Conservation (phyloP, 2,329 filamentous ascomycete species). For the Botryosphaeria agaves region DNA sequence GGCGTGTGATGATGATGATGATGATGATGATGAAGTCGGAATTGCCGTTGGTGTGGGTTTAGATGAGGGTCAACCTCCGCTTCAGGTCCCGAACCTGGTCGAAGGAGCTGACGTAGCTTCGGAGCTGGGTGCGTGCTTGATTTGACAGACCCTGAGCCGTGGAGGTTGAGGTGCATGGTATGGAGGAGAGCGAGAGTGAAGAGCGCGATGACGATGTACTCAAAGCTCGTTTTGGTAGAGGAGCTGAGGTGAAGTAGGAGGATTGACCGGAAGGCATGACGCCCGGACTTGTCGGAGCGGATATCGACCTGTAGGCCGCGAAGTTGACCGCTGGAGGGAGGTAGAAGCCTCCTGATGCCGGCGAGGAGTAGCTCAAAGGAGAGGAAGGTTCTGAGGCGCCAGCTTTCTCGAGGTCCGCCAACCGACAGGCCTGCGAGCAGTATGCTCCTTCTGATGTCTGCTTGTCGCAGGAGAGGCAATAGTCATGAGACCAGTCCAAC, state of each 20-base stretch:
- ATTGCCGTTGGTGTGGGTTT: too few relatives aligned
- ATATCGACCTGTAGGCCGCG: slow-evolving; percentile 40
- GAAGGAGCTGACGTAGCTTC: slow-evolving; percentile 75
- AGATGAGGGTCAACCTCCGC: slow-evolving; percentile 19
- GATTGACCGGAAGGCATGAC: slow-evolving; percentile 13
- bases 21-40: too few relatives aligned
- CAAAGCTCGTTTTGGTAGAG: slow-evolving; percentile 23
- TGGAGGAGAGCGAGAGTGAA: slow-evolving; percentile 68
- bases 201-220: slow-evolving; percentile 60
- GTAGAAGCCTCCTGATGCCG: slow-evolving; percentile 42
- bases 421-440: slow-evolving; percentile 81
- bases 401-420: slow-evolving; percentile 71
- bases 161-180: slow-evolving; percentile 39
- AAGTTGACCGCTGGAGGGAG: slow-evolving; percentile 65
- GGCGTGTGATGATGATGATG: too few relatives aligned
- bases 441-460: slow-evolving; percentile 64
- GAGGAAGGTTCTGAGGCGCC: slow-evolving; percentile 17
- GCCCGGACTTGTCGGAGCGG: slow-evolving; percentile 28
- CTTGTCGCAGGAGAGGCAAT: slow-evolving; percentile 86
- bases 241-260: slow-evolving; percentile 21
- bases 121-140: slow-evolving; percentile 61
- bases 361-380: slow-evolving; percentile 30
- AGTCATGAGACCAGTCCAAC: slow-evolving; percentile 68
- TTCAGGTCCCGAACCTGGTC: slow-evolving; percentile 55
- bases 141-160: slow-evolving; percentile 44